phyloP scores from a whole-genome alignment of 768 basidiomycete species.

The Boletus rubroflammeus region DNA sequence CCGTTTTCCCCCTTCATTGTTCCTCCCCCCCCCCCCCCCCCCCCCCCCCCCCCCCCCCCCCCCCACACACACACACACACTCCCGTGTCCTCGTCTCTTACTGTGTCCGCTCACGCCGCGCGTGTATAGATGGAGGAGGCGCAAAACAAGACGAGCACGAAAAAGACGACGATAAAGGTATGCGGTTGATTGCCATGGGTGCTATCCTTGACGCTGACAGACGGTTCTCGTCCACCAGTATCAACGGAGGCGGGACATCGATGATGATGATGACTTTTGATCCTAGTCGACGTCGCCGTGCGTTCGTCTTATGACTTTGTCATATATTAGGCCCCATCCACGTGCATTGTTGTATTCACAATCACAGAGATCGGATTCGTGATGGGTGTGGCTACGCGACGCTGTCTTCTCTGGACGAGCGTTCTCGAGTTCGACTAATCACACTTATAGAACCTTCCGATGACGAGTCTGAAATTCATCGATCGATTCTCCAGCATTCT shows the following conservation, averaged over 20 bases:
- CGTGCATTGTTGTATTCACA: neutral
- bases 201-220: neutral
- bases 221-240: constrained; percentile 36
- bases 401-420: too few species aligned
- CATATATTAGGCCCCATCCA: neutral
- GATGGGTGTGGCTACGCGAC: too few species aligned
- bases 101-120: constrained; percentile 3
- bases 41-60: too few species aligned
- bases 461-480: neutral
- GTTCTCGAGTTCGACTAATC: neutral
- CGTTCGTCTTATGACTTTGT: neutral
- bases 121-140: constrained; percentile 52
- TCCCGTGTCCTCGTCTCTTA: neutral
- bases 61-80: too few species aligned
- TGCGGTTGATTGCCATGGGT: neutral
- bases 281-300: neutral
- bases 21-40: too few species aligned
- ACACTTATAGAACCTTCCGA: neutral
- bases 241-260: constrained; percentile 62
- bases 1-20: too few species aligned
- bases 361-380: neutral
- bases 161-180: constrained; percentile 62
- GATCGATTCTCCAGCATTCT: neutral
- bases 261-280: constrained; percentile 59
- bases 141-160: constrained; percentile 44